Evolutionary conservation across 2,329 filamentous ascomycete genomes (phyloP).

Genomic region (Pyrenophora graminea): DNA sequence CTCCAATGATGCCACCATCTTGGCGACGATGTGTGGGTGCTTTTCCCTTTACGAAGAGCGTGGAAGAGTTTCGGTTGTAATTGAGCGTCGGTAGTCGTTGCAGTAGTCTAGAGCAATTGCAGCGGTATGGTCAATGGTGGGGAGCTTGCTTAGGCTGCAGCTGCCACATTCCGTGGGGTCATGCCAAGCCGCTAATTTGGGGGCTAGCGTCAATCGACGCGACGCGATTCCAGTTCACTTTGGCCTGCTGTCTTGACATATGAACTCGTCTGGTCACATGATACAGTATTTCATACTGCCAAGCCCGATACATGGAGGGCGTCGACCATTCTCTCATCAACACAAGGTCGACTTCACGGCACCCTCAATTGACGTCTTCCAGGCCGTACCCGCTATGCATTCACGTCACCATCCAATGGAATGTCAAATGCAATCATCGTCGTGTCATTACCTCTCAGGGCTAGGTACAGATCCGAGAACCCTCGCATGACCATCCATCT

Average conservation of each 20-base stretch:
- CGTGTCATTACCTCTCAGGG: too few species aligned
- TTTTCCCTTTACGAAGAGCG: background rate
- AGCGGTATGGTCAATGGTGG: slow-evolving; percentile 10
- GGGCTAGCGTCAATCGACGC: slow-evolving; percentile 6
- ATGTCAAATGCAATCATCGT: too few species aligned
- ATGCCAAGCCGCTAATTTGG: slow-evolving; percentile 10
- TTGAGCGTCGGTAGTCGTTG: background rate
- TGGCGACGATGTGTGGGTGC: slow-evolving; percentile 5
- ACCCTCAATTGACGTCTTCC: too few species aligned
- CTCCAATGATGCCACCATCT: slow-evolving; percentile 41
- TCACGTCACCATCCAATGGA: too few species aligned
- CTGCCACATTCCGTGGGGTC: slow-evolving; percentile 15
- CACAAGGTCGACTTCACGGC: too few species aligned
- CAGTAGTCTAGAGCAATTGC: slow-evolving; percentile 5
- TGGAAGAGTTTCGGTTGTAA: background rate
- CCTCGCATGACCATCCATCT: too few species aligned
- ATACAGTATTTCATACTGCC: too few species aligned
- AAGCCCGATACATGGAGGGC: too few species aligned
- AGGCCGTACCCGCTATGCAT: too few species aligned
- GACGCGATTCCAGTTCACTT: slow-evolving; percentile 1
- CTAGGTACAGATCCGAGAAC: background rate
- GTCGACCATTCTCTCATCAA: too few species aligned
- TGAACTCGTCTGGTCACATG: too few species aligned
- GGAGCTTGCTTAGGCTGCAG: slow-evolving; percentile 19
- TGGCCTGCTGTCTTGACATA: too few species aligned